Percentiles rank a stretch among this genome's conserved stretches.
Evolutionary conservation across 805 yeast genomes (phyloP).

Genomic region (Wickerhamiella nectarea): DNA sequence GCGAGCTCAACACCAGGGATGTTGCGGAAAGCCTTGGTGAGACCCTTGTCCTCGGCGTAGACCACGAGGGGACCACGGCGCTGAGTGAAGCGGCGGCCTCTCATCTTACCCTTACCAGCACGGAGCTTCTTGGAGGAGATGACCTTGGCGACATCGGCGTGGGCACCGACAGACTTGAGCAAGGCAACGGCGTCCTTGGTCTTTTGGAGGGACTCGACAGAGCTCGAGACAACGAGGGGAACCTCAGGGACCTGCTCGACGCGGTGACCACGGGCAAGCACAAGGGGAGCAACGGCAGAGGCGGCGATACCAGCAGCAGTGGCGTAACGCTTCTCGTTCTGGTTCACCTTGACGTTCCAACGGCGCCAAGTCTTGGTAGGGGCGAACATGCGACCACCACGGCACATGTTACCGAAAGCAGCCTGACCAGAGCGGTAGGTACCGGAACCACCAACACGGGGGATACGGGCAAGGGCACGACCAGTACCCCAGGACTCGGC

Average conservation of each 20-base stretch:
- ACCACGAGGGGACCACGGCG: constrained; percentile 99
- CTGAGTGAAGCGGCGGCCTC: constrained; percentile 99
- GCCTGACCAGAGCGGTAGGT: constrained; percentile 99
- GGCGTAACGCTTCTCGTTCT: constrained; percentile 99
- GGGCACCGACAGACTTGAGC: constrained; percentile 97
- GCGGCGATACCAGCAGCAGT: constrained; percentile 99
- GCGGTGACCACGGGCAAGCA: constrained; percentile 99
- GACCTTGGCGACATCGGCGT: constrained; percentile 95
- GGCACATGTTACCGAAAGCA: constrained; percentile 99
- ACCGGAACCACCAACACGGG: constrained; percentile 99
- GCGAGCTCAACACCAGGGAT: constrained; percentile 99
- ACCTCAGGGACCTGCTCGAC: constrained; percentile 96
- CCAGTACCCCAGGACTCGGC: constrained; percentile 99
- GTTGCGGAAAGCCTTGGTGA: constrained; percentile 98
- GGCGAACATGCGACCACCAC: constrained; percentile 99
- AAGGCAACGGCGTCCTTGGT: constrained; percentile 98
- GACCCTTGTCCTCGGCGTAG: constrained; percentile 95
- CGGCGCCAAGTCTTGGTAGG: constrained; percentile 99
- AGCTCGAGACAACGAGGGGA: constrained; percentile 92
- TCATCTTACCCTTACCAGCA: constrained; percentile 99
- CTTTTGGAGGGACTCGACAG: constrained; percentile 82
- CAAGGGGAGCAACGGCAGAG: constrained; percentile 94
- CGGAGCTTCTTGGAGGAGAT: constrained; percentile 96
- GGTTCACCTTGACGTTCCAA: constrained; percentile 99
- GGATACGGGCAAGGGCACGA: constrained; percentile 99